phyloP scores from a whole-genome alignment of 1,284 basidiomycete genomes.

The Ceratobasidium sp. region DNA sequence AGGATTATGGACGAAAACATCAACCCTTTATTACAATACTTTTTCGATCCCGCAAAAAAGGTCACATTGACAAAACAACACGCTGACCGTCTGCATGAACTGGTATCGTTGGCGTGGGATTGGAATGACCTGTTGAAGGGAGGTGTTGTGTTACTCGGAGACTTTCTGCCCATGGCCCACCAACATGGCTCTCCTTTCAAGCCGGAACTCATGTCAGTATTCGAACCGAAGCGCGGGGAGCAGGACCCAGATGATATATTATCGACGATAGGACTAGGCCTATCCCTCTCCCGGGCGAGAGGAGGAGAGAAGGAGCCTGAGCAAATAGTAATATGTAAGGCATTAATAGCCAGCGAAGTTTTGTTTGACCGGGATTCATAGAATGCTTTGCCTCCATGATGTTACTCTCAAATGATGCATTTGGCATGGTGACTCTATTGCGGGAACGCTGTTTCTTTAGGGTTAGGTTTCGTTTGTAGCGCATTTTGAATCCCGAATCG shows the following conservation, averaged over 20 bases:
- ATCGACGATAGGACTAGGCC: slow-evolving; percentile 1
- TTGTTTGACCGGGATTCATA: background rate
- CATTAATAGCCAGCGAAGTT: slow-evolving; percentile 4
- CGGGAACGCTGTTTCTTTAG: too few species aligned
- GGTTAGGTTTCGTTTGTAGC: too few species aligned
- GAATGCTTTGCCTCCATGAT: too few species aligned
- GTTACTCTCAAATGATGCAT: too few species aligned
- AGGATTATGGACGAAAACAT: background rate
- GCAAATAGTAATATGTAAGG: background rate
- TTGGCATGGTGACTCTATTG: background rate
- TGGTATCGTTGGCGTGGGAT: slow-evolving; percentile 9
- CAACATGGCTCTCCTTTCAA: background rate
- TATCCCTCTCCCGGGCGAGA: background rate
- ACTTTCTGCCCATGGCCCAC: slow-evolving; percentile 3
- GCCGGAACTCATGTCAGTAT: background rate
- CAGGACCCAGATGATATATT: background rate
- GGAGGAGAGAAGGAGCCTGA: background rate
- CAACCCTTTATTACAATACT: background rate
- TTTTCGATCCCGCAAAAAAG: background rate
- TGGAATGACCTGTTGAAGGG: slow-evolving; percentile 28
- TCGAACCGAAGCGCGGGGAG: background rate
- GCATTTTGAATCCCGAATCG: too few species aligned
- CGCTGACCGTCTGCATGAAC: background rate
- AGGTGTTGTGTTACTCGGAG: slow-evolving; percentile 8
- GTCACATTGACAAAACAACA: slow-evolving; percentile 3